These are phyloP conservation scores for Phaffia rhodozyma DNA, from an alignment of 1,284 basidiomycete species.

Conservation along the genomic window DNA sequence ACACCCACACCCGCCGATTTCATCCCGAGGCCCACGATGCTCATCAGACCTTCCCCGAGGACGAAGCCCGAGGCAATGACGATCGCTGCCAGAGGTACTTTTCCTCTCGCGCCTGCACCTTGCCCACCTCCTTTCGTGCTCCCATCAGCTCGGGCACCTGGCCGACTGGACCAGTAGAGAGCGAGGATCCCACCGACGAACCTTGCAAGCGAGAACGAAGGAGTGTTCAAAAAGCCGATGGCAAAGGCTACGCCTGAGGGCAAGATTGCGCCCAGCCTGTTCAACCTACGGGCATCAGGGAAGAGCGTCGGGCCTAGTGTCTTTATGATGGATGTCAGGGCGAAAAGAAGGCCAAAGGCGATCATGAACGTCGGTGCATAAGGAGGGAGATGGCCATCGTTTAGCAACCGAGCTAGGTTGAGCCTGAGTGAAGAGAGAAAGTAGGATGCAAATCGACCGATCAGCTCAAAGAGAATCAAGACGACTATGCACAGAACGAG, in stretches of 20 bases:
- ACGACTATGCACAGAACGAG: slow-evolving; percentile 26
- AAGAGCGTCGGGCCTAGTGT: slow-evolving; percentile 40
- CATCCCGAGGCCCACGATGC: slow-evolving; percentile 64
- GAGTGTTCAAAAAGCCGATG: slow-evolving; percentile 76
- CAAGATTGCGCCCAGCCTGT: slow-evolving; percentile 46
- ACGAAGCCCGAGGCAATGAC: slow-evolving; percentile 91
- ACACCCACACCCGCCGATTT: slow-evolving; percentile 61
- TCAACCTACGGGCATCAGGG: slow-evolving; percentile 29
- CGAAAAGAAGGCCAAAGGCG: slow-evolving; percentile 58
- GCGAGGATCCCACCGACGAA: slow-evolving; percentile 78
- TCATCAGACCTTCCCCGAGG: slow-evolving; percentile 77
- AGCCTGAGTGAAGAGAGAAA: slow-evolving; percentile 50
- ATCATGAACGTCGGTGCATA: slow-evolving; percentile 72
- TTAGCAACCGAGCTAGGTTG: slow-evolving; percentile 73
- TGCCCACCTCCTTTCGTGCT: slow-evolving; percentile 32
- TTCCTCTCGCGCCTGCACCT: slow-evolving; percentile 27
- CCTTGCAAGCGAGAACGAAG: slow-evolving; percentile 84
- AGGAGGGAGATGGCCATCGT: slow-evolving; percentile 64
- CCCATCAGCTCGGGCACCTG: neutral
- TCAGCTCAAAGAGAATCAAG: slow-evolving; percentile 84
- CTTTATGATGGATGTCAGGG: slow-evolving; percentile 54
- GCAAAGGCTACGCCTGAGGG: slow-evolving; percentile 82
- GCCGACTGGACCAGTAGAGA: slow-evolving; percentile 47
- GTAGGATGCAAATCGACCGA: slow-evolving; percentile 50
- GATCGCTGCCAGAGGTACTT: slow-evolving; percentile 57